Conservation (phyloP, 768 basidiomycete genomes). For the Xerocomus brunneocitrinus region DNA sequence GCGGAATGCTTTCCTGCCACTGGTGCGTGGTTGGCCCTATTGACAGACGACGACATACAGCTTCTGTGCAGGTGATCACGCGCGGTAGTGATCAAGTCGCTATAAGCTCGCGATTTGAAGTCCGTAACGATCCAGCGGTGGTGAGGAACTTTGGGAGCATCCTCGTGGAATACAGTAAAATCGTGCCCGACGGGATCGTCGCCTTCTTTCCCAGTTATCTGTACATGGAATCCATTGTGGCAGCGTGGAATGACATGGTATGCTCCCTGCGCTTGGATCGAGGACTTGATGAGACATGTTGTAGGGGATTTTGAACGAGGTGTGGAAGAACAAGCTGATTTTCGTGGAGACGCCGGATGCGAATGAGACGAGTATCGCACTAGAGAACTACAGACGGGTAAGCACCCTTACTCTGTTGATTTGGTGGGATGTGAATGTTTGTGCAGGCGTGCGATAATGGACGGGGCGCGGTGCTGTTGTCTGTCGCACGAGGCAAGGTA, state of each 20-base stretch:
- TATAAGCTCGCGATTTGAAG: conserved; percentile 97
- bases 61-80: conserved; percentile 74
- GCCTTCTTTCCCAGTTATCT: conserved; percentile 99
- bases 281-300: conserved; percentile 2
- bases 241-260: conserved; percentile 99
- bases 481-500: conserved; percentile 97
- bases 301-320: conserved; percentile 97
- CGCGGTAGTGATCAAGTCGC: conserved; percentile 98
- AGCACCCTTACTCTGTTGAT: conserved; percentile 6
- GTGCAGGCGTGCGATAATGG: conserved; percentile 95
- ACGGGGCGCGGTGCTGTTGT: conserved; percentile 91
- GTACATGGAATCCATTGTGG: conserved; percentile 99
- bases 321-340: conserved; percentile 98
- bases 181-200: conserved; percentile 96
- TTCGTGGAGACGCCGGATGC: conserved; percentile 99
- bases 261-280: conserved; percentile 21
- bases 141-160: conserved; percentile 99
- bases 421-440: not conserved
- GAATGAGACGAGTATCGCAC: conserved; percentile 95
- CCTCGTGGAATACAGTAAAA: conserved; percentile 95
- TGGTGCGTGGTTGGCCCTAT: conserved; percentile 49
- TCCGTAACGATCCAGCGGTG: conserved; percentile 97
- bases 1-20: conserved; percentile 91
- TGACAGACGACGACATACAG: not conserved
- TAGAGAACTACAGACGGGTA: conserved; percentile 95